phyloP scores from a whole-genome alignment of 306 rosid species.

The Prunus salicina region DNA sequence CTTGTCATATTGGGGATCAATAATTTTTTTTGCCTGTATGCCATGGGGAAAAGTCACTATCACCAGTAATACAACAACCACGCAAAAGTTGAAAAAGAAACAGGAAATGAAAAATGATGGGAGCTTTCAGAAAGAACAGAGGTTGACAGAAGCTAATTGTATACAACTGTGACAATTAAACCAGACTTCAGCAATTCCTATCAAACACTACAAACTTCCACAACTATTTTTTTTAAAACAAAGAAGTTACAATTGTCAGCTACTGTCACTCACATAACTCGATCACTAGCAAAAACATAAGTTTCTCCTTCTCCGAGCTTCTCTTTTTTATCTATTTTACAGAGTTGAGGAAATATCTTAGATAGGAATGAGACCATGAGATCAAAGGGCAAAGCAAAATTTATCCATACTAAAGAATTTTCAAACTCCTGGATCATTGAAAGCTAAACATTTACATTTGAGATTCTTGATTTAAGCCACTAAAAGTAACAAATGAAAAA shows the following conservation, averaged over 20 bases:
- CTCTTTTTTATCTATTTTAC: too few species aligned
- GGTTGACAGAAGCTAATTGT: not conserved
- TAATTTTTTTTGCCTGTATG: constrained; percentile 65
- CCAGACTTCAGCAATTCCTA: not conserved
- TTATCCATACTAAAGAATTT: not conserved
- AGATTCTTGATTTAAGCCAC: not conserved
- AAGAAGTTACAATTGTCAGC: not conserved
- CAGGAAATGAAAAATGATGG: constrained; percentile 3
- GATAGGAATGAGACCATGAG: not conserved
- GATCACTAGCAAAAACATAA: not conserved
- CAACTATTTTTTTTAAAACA: not conserved
- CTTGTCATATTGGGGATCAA: constrained; percentile 63
- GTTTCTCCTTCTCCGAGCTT: too few species aligned
- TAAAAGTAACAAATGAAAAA: not conserved
- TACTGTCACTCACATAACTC: not conserved
- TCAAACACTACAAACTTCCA: not conserved
- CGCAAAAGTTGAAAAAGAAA: constrained; percentile 18
- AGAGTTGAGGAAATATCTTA: too few species aligned
- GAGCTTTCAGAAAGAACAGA: not conserved
- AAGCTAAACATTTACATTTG: not conserved
- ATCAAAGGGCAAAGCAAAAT: not conserved
- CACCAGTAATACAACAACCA: constrained; percentile 19
- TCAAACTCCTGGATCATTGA: not conserved
- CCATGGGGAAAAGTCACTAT: constrained; percentile 30
- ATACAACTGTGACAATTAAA: not conserved